phyloP scores from a whole-genome alignment of 2,329 filamentous ascomycete genomes.

The Zasmidium angulare region DNA sequence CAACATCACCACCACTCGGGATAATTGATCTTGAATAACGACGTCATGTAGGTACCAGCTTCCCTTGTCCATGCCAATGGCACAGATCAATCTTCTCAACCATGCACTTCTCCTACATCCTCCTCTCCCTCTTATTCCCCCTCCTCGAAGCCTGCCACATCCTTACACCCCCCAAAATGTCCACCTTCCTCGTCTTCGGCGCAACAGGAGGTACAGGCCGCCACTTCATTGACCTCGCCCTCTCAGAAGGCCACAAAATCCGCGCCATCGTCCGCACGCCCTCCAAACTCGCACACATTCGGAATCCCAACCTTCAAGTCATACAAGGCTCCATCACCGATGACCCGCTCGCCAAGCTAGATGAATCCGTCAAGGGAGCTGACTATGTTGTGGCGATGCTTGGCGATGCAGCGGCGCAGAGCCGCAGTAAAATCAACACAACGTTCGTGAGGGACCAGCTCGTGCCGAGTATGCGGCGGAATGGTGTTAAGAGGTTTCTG shows the following conservation, averaged over 20 bases:
- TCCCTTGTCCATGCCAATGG: neutral
- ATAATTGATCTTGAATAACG: neutral
- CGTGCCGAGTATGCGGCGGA: constrained; percentile 9
- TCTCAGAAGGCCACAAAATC: constrained; percentile 6
- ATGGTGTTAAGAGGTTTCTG: constrained; percentile 10
- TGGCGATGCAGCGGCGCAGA: constrained; percentile 3
- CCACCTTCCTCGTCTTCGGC: constrained; percentile 34
- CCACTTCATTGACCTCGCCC: constrained; percentile 10
- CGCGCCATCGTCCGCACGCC: constrained; percentile 7
- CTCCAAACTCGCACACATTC: neutral
- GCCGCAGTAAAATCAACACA: constrained; percentile 9
- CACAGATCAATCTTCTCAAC: neutral
- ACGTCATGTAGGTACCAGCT: neutral
- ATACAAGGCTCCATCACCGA: constrained; percentile 11
- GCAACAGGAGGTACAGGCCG: constrained; percentile 11
- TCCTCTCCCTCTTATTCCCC: neutral
- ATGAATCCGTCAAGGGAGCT: constrained; percentile 1
- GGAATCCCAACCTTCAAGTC: constrained; percentile 4
- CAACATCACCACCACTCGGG: neutral
- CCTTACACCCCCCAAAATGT: neutral
- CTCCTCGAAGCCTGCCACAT: neutral
- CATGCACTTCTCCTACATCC: neutral
- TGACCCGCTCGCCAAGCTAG: neutral
- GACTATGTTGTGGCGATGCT: constrained; percentile 13
- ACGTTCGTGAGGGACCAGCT: constrained; percentile 7